Evolutionary conservation across 805 yeast genomes (phyloP), one percentile per base, ranked within the genome.

Genomic region (Kazachstania africana): DNA sequence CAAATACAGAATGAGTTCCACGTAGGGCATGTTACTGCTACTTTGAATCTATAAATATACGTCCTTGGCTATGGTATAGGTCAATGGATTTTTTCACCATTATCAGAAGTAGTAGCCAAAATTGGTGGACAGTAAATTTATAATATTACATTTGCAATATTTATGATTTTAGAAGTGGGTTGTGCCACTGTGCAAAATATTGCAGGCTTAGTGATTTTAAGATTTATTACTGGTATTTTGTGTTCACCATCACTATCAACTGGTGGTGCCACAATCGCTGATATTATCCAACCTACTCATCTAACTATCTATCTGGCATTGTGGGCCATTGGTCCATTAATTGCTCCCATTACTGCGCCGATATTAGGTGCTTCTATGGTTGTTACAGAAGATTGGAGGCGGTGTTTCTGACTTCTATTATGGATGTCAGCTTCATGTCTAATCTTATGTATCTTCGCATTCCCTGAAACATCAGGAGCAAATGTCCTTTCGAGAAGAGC

Each of bases 61-160:
- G 74, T 74, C 8, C 40, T 72, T 16, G 81, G 78, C 5, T 73
- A 74, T 43, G 80, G 75, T 32, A 29, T 71, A 12, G 78, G 78
- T 2, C 78, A 77, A 3, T 55, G 72, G 58, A 40, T 71, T 2
- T 66, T 71, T 32, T 64, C 77, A 0, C 79, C 81, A 4, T 40
- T 74, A 37, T 66, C 75, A 10, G 81, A 75, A 45, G n/a, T n/a
- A n/a, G 60, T 68, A 34, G 66, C 72, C 3, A 45, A 48, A 3
- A 47, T 70, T 27, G 79, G 79, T 9, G 61, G 79, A 38, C 69
- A 68, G 31, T 53, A 60, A 17, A 61, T 70, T 25, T 73, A 72
- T 37, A 54, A 64, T 22, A 31, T 53, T 14, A 60, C 77, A 3
- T 50, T 70, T 26, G 50, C 68, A 33, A 27, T 70, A 1, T 74